Evolutionary conservation across 306 rosid genomes (phyloP).

Genomic region (Quercus agrifolia): DNA sequence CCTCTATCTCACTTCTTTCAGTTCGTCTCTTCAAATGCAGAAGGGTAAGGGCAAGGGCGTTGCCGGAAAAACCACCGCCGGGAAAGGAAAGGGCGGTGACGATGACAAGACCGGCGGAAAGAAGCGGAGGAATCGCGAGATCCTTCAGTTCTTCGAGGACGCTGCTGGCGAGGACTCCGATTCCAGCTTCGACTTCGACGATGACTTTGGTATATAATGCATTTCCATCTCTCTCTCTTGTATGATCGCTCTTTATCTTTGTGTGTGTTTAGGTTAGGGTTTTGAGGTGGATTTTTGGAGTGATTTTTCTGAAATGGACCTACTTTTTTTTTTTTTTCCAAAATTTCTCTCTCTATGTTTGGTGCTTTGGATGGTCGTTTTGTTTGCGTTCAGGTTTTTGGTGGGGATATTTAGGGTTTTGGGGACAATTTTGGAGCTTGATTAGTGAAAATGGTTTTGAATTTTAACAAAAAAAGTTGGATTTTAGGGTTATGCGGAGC

Average conservation of each 20-base stretch:
- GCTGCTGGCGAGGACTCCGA: slow-evolving; percentile 40
- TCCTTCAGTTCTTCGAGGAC: slow-evolving; percentile 73
- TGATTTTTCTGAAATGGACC: background rate
- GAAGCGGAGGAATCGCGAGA: slow-evolving; percentile 48
- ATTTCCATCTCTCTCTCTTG: background rate
- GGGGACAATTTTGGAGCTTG: slow-evolving; percentile 9
- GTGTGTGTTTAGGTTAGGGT: background rate
- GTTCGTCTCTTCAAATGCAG: no score
- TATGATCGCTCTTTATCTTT: background rate
- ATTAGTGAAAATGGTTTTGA: background rate
- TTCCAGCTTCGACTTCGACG: slow-evolving; percentile 40
- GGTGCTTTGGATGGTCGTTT: background rate
- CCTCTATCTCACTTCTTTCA: no score
- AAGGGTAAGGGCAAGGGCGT: slow-evolving; percentile 58
- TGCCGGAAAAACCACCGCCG: slow-evolving; percentile 39
- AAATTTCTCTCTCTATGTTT: background rate
- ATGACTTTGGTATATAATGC: slow-evolving; percentile 37
- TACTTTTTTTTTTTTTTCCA: background rate
- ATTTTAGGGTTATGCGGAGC: background rate
- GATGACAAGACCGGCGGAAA: slow-evolving; percentile 42
- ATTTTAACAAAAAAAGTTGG: background rate
- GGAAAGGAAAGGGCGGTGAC: slow-evolving; percentile 49
- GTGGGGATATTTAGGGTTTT: slow-evolving; percentile 27
- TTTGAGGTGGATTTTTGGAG: background rate
- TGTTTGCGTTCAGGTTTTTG: background rate